Base-by-base conservation (phyloP, 306 rosid genomes). In the Castanea crenata region DNA sequence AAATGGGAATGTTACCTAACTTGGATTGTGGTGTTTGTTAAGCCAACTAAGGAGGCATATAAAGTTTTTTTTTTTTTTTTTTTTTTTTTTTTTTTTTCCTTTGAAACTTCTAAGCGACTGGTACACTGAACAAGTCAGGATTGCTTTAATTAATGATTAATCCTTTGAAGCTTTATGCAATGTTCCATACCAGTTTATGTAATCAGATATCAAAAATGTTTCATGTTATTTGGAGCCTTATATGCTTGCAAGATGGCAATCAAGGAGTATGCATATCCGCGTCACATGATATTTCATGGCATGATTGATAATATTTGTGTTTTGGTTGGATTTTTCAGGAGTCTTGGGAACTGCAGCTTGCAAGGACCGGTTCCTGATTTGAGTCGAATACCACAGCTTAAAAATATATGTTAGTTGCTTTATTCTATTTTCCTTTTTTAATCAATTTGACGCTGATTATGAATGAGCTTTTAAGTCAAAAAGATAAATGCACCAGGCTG, bases 301-400 rank as follows among this genome's bases (percentile, higher is more conserved):
- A 46, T 11, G 52, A 46, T 46, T 11, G 52, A 46, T 46, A 46
- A 56, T 11, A 13, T 71, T 67, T 74, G 72, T 85, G 69, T 75
- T 70, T 71, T 80, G 38, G 27, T 82, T 76, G 79, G 83, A 68
- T 80, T 71, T 83, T n/a, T 76, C 93, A 92, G 98, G 80, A 90
- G 97, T 88, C 91, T 94, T 14, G 87, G 96, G 84, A 94, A 94
- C 83, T 92, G 98, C 84, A 81, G 85, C 59, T 84, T 94, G 89
- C 84, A 83, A 87, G 98, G 98, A 85, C 27, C 84, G 21, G 52
- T 94, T 90, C 97, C 88, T 80, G 90, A 94, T 86, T 78, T 94
- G 68, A 89, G 94, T 85, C 64, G 56, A 74, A 87, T 92, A 76
- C 32, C 58, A 6, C 35, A 78, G 18, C 94, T 94, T 81, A 21